Conservation (phyloP, 2,329 filamentous ascomycete species). For the Waltergamsia citrina region DNA sequence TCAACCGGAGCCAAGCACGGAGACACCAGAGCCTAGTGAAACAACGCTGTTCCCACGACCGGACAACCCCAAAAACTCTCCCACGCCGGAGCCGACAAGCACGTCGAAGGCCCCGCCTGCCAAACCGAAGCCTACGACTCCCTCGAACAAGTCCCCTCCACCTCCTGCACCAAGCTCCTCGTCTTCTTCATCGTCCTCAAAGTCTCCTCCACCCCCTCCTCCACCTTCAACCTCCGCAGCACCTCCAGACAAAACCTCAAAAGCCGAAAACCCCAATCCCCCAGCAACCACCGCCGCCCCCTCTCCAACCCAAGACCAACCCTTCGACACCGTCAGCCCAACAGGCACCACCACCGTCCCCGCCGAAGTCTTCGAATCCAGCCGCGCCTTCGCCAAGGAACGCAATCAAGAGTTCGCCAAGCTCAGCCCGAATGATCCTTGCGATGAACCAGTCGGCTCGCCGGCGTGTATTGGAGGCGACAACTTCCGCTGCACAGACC, state of each 20-base stretch:
- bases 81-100: too few relatives aligned
- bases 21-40: too few relatives aligned
- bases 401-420: constrained; percentile 38
- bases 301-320: constrained; percentile 13
- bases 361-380: constrained; percentile 29
- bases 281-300: neutral
- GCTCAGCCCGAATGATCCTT: constrained; percentile 35
- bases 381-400: constrained; percentile 31
- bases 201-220: neutral
- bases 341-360: constrained; percentile 29
- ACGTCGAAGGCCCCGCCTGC: too few relatives aligned
- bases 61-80: too few relatives aligned
- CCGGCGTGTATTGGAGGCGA: constrained; percentile 43
- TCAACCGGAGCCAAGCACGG: too few relatives aligned
- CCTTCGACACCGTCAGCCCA: constrained; percentile 31
- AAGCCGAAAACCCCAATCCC: neutral
- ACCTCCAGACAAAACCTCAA: neutral
- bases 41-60: too few relatives aligned
- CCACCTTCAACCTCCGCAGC: neutral
- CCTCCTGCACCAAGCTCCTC: neutral
- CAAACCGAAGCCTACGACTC: neutral
- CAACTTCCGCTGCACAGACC: constrained; percentile 32
- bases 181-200: constrained; percentile 1
- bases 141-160: neutral
- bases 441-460: constrained; percentile 28